Base-by-base conservation (phyloP, 2,329 filamentous ascomycete species). In the Colletotrichum truncatum region DNA sequence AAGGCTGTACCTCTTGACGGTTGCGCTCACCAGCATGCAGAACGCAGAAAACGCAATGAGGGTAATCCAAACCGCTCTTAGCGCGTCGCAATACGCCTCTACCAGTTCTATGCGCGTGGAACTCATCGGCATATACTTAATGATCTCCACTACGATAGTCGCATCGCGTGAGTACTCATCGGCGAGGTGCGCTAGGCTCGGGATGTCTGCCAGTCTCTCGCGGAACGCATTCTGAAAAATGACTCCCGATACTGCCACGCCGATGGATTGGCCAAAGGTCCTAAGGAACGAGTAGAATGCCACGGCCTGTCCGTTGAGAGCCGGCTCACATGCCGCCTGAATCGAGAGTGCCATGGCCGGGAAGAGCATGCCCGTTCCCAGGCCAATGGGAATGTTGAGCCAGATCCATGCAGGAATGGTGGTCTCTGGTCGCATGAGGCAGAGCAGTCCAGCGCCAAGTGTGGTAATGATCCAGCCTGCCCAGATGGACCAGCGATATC, bases 281-380 rank as follows among this genome's bases (percentile, higher is more conserved):
- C 89, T 85, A 70, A 89, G 84, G 79, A 93, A 93, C 56, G 84
- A 85, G 76, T 89, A 91, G 79, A 92, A 86, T 10, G 86, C 89
- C 1, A 87, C 85, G 39, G 89, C 84, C 70, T 90, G 85, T 61
- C 83, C 80, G 63, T 82, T 82, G 1, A 81, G 78, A 14, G 68
- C 72, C 6, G 77, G 77, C 10, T 74, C 71, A 2, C 85, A 82
- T 1, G 87, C 81, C 7, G 89, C 89, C 75, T 93, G 90, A 23
- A 91, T 84, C 2, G 86, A 84, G 32, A 91, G 85, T 0, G 81
- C 82, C 77, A 91, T 86, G n/a, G 84, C 80, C 0, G 90, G 86
- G 75, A 91, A 90, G 6, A 92, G 78, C 58, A 91, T 82, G 2
- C 90, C 91, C 3, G 87, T 83, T 12, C 89, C 89, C 4, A 90